phyloP scores from a whole-genome alignment of 495 filamentous ascomycete species.

The Xylaria longipes region DNA sequence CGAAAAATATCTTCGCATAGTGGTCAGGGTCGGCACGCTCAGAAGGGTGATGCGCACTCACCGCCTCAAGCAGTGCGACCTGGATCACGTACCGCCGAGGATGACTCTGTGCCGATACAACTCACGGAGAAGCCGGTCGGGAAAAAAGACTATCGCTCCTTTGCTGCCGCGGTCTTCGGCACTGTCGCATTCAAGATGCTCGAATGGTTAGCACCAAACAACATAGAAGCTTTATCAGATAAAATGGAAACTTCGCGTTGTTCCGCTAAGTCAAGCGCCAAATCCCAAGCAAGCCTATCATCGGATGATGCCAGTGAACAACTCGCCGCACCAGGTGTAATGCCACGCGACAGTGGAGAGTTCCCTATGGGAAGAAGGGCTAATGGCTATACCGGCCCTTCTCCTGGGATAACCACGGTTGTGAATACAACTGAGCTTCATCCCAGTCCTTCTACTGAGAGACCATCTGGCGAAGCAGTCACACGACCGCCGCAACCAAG shows the following conservation, averaged over 20 bases:
- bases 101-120: constrained; percentile 26
- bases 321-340: constrained; percentile 2
- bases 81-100: not conserved
- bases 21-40: constrained; percentile 2
- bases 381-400: constrained; percentile 11
- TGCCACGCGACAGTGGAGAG: constrained; percentile 4
- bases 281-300: constrained; percentile 11
- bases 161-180: constrained; percentile 82
- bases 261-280: constrained; percentile 17
- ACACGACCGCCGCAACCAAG: constrained; percentile 38
- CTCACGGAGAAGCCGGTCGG: constrained; percentile 57
- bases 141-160: constrained; percentile 84
- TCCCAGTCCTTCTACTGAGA: not conserved
- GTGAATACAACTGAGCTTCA: constrained; percentile 19
- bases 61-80: constrained; percentile 30
- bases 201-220: constrained; percentile 73
- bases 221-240: constrained; percentile 49
- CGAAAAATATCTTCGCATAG: not conserved
- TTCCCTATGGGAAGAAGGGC: not conserved
- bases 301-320: constrained; percentile 20
- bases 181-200: constrained; percentile 79
- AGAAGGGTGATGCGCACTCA: constrained; percentile 24
- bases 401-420: constrained; percentile 1
- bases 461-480: constrained; percentile 7
- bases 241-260: constrained; percentile 30